Conservation (phyloP, 495 filamentous ascomycete genomes). For the Amorphotheca resinae region DNA sequence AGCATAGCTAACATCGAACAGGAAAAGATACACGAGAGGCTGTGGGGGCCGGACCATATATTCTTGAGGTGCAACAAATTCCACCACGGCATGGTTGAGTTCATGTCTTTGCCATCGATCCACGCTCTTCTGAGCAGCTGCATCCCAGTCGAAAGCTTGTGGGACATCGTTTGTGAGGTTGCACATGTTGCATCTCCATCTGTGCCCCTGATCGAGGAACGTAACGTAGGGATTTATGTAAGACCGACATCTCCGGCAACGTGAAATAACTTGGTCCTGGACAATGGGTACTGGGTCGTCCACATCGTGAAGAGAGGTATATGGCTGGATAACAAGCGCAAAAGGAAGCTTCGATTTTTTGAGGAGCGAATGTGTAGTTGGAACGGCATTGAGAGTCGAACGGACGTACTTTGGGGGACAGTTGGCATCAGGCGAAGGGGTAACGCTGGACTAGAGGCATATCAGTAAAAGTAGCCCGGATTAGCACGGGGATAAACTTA, state of each 20-base stretch:
- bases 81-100: constrained; percentile 86
- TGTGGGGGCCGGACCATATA: constrained; percentile 99
- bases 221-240: constrained; percentile 97
- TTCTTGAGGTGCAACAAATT: constrained; percentile 96
- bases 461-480: constrained; percentile 9
- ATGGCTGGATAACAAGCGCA: constrained; percentile 91
- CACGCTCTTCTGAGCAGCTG: constrained; percentile 72
- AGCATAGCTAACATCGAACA: constrained; percentile 92
- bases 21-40: constrained; percentile 93
- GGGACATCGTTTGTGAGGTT: constrained; percentile 97
- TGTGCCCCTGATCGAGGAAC: constrained; percentile 92
- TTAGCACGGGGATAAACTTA: constrained; percentile 34
- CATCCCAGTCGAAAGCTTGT: constrained; percentile 97
- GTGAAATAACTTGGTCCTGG: constrained; percentile 91
- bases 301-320: constrained; percentile 78
- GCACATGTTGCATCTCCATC: constrained; percentile 99
- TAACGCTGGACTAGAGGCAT: constrained; percentile 63
- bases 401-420: constrained; percentile 90
- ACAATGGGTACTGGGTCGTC: constrained; percentile 88
- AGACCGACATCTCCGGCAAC: constrained; percentile 86
- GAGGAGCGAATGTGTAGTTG: constrained; percentile 77
- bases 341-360: constrained; percentile 96
- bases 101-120: constrained; percentile 85
- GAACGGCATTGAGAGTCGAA: constrained; percentile 86
- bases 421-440: constrained; percentile 83